These are phyloP conservation scores for Strigomonas culicis DNA, from an alignment of 208 protist genomes.

Conservation along the genomic window DNA sequence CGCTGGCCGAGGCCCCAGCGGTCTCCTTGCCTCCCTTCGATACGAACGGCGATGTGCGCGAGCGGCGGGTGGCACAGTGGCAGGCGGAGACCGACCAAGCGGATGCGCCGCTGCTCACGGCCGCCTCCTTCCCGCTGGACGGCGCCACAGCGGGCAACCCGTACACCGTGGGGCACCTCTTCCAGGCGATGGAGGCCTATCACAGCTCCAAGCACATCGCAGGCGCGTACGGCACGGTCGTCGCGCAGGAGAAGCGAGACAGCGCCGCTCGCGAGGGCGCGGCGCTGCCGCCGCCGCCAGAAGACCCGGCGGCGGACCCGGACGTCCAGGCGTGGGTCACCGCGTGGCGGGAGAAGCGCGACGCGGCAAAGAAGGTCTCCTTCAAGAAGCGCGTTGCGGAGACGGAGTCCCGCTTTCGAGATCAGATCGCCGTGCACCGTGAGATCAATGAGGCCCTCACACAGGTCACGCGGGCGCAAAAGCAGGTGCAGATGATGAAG, in stretches of 20 bases:
- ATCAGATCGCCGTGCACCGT: constrained; percentile 54
- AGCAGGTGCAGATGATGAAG: constrained; percentile 24
- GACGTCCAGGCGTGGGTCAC: constrained; percentile 5
- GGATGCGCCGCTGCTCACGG: neutral
- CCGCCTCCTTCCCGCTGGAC: neutral
- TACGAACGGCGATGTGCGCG: constrained; percentile 6
- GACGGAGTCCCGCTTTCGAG: constrained; percentile 34
- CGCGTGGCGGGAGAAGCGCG: constrained; percentile 1
- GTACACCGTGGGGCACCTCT: neutral
- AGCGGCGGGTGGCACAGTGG: neutral
- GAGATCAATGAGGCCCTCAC: constrained; percentile 16
- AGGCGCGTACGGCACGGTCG: neutral
- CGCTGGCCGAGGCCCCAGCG: neutral
- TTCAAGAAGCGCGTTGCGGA: constrained; percentile 17
- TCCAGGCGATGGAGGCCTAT: neutral
- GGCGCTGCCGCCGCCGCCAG: too few relatives aligned
- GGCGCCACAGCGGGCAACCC: neutral
- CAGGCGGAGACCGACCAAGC: neutral
- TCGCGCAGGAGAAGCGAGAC: too few relatives aligned
- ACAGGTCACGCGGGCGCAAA: constrained; percentile 22
- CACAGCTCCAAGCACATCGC: neutral
- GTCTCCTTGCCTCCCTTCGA: neutral
- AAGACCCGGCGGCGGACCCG: neutral
- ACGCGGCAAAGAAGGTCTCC: constrained; percentile 1
- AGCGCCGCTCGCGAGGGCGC: too few relatives aligned